Evolutionary conservation across 169 alveolate genomes (phyloP).

Genomic region (Plasmodium reichenowi): DNA sequence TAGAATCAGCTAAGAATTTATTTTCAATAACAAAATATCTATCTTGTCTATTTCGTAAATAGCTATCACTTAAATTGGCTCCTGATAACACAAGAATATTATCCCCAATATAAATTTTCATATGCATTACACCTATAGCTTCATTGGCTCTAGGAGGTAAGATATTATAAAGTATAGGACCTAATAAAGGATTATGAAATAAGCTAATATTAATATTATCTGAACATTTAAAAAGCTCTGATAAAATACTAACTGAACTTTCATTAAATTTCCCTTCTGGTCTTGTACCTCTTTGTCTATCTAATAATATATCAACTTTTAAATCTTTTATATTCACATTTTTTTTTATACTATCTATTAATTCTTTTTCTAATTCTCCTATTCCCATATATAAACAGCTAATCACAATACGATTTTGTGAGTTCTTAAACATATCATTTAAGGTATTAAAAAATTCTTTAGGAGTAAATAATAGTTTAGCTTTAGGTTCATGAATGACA

Average conservation of each 20-base stretch:
- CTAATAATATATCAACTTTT: constrained; percentile 81
- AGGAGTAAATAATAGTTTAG: constrained; percentile 78
- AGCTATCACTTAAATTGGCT: constrained; percentile 83
- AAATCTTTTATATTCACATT: constrained; percentile 75
- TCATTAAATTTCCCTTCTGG: constrained; percentile 74
- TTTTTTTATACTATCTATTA: constrained; percentile 68
- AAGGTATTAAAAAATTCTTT: constrained; percentile 79
- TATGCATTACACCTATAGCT: constrained; percentile 85
- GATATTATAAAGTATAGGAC: constrained; percentile 76
- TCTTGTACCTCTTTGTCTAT: constrained; percentile 79
- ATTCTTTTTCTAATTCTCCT: constrained; percentile 81
- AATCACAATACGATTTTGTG: constrained; percentile 79
- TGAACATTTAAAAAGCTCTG: constrained; percentile 61
- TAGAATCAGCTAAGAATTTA: constrained; percentile 79
- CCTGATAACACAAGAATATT: constrained; percentile 81
- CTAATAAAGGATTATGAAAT: constrained; percentile 84
- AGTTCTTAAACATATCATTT: constrained; percentile 71
- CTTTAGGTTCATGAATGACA: constrained; percentile 76
- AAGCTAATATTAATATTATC: constrained; percentile 76
- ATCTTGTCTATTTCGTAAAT: constrained; percentile 83
- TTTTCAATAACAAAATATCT: constrained; percentile 82
- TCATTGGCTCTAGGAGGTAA: constrained; percentile 82
- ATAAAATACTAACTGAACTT: constrained; percentile 74
- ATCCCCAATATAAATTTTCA: constrained; percentile 84
- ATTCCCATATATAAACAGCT: constrained; percentile 84